Percentiles rank a stretch among this genome's conserved stretches.
phyloP scores from a whole-genome alignment of 2,329 filamentous ascomycete genomes.

The Cercospora beticola region DNA sequence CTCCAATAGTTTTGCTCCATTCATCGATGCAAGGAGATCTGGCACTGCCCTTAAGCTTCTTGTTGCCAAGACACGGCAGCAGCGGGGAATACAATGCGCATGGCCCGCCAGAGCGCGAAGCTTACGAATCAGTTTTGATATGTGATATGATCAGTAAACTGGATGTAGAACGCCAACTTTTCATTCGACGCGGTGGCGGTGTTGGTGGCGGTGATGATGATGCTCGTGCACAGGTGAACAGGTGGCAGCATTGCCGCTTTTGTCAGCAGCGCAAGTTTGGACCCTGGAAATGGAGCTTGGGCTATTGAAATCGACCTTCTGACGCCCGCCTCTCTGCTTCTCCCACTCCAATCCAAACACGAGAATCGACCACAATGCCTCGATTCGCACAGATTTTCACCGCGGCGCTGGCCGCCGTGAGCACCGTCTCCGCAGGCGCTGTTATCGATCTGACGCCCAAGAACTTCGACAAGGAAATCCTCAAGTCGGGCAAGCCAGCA shows the following conservation, averaged over 20 bases:
- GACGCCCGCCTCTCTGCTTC: not conserved
- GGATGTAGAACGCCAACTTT: not conserved
- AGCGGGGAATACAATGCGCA: not conserved
- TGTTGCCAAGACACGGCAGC: not conserved
- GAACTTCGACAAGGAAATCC: constrained; percentile 89
- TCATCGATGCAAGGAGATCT: not conserved
- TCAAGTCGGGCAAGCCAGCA: constrained; percentile 90
- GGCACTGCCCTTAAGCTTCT: not conserved
- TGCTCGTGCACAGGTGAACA: not conserved
- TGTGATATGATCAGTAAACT: not conserved
- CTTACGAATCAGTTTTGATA: not conserved
- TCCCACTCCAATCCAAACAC: not conserved
- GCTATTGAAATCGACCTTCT: not conserved
- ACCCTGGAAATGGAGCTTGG: constrained; percentile 4
- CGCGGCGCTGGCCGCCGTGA: constrained; percentile 48
- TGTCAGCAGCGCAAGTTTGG: constrained; percentile 1
- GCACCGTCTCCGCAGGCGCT: constrained; percentile 69
- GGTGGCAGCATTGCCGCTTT: not conserved
- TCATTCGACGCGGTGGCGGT: not conserved
- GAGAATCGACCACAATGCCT: constrained; percentile 41
- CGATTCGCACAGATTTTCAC: constrained; percentile 49
- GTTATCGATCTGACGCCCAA: constrained; percentile 84
- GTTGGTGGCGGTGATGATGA: not conserved
- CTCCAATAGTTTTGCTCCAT: not conserved
- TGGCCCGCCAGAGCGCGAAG: not conserved